These are phyloP conservation scores for Golubevia sp. DNA, from an alignment of 1,284 basidiomycete species.

Conservation along the genomic window DNA sequence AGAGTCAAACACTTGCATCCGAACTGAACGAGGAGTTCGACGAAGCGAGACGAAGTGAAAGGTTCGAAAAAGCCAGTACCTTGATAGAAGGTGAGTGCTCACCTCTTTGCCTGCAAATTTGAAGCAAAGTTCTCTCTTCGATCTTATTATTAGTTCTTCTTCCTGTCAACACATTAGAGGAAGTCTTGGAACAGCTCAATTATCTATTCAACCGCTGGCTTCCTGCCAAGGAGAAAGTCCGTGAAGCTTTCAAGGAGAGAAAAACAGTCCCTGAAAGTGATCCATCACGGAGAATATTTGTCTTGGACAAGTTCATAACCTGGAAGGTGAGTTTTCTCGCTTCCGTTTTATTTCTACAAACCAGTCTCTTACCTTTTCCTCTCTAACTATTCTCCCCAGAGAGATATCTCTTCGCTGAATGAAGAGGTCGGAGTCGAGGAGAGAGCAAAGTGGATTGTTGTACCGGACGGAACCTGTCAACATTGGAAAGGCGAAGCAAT, in stretches of 20 bases:
- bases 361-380: too few species aligned
- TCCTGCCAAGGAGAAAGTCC: constrained; percentile 40
- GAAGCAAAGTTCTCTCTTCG: too few species aligned
- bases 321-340: background rate
- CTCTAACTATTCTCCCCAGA: too few species aligned
- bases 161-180: background rate
- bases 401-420: too few species aligned
- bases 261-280: background rate
- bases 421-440: too few species aligned
- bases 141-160: background rate
- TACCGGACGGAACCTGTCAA: too few species aligned
- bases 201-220: constrained; percentile 43
- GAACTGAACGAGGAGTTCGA: constrained; percentile 39
- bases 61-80: constrained; percentile 37
- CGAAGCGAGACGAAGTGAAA: background rate
- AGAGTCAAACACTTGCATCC: constrained; percentile 52
- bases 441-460: too few species aligned
- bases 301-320: background rate
- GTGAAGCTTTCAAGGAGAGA: background rate
- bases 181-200: constrained; percentile 31
- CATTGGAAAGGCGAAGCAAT: too few species aligned
- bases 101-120: too few species aligned
- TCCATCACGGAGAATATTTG: background rate
- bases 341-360: too few species aligned
- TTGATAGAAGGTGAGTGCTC: constrained; percentile 53